A percentile compares a stretch with the other conserved stretches of the same genome.
These are phyloP conservation scores for Hortiboletus rubellus DNA, from an alignment of 1,284 basidiomycete genomes.

Conservation along the genomic window DNA sequence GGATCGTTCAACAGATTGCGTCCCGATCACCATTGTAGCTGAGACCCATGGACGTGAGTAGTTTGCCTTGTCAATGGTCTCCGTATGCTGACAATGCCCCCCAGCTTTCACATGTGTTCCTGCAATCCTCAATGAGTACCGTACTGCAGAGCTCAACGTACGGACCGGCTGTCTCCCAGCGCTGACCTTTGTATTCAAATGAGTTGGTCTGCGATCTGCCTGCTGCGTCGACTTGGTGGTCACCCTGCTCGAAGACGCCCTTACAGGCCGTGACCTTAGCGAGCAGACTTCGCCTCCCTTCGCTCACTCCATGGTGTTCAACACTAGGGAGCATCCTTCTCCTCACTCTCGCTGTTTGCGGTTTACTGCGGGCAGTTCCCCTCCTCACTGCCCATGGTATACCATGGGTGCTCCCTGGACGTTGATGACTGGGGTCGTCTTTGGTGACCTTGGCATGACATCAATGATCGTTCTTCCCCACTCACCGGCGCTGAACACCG, in stretches of 20 bases:
- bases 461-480: no score
- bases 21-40: constrained; percentile 96
- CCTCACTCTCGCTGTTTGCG: no score
- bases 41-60: constrained; percentile 93
- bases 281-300: no score
- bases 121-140: constrained; percentile 98
- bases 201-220: constrained; percentile 99
- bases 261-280: constrained; percentile 98
- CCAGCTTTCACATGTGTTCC: constrained; percentile 97
- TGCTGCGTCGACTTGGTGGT: constrained; percentile 98
- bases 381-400: no score
- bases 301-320: no score
- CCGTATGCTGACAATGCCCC: constrained; percentile 21
- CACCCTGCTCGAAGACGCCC: constrained; percentile 95
- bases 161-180: constrained; percentile 99
- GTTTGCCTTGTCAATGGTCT: constrained; percentile 3
- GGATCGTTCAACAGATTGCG: constrained; percentile 99
- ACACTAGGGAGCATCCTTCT: no score
- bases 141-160: constrained; percentile 97
- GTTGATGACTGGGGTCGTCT: no score
- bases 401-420: no score
- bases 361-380: no score
- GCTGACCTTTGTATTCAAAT: constrained; percentile 98
- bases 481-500: no score
- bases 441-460: no score